Evolutionary conservation across 306 rosid species (phyloP).

Genomic region (Corylus heterophylla): DNA sequence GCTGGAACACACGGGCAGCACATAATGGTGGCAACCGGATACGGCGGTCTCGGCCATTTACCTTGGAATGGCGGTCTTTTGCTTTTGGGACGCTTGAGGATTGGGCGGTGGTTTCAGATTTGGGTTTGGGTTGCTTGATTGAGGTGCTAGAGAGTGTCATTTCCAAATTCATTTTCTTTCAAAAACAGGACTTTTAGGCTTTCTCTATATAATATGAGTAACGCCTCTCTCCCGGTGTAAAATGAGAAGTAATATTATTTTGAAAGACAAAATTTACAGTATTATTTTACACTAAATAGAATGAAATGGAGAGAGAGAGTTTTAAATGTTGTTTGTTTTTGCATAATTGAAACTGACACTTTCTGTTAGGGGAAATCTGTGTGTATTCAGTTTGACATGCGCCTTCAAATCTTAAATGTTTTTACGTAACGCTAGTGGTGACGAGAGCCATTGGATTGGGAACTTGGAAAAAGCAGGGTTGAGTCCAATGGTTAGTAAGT

Average conservation of each 20-base stretch:
- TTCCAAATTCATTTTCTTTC: conserved; percentile 14
- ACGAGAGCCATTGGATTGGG: background rate
- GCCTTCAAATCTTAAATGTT: background rate
- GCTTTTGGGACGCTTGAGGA: background rate
- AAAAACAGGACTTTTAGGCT: background rate
- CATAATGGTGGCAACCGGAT: conserved; percentile 42
- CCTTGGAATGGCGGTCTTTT: conserved; percentile 31
- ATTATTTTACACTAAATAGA: too few relatives aligned
- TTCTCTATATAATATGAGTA: background rate
- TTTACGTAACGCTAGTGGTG: background rate
- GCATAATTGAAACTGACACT: background rate
- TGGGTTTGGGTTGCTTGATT: conserved; percentile 7
- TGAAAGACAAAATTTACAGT: too few relatives aligned
- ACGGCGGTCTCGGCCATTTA: conserved; percentile 38
- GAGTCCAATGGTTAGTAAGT: background rate
- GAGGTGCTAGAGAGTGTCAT: background rate
- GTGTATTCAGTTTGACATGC: background rate
- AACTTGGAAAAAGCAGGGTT: background rate
- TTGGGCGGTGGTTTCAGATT: background rate
- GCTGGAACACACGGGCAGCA: conserved; percentile 48
- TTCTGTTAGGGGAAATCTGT: background rate
- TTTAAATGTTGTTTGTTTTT: background rate
- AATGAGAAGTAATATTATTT: too few relatives aligned
- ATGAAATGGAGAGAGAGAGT: background rate
- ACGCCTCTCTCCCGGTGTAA: too few relatives aligned